Evolutionary conservation across 2,329 filamentous ascomycete genomes (phyloP).

Genomic region (Apiospora hydei): DNA sequence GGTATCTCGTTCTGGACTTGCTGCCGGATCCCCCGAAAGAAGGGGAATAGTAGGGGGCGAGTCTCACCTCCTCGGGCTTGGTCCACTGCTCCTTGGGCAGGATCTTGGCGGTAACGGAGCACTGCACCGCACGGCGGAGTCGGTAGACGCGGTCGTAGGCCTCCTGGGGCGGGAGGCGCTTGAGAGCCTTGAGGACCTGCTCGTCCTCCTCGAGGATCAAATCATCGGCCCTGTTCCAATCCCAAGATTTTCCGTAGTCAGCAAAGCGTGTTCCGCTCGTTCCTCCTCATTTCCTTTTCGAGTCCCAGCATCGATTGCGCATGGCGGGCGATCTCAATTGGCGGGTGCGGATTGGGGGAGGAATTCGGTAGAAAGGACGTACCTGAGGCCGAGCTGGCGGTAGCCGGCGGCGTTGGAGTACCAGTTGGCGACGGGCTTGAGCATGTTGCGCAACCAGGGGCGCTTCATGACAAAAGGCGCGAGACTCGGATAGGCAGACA

Average conservation of each 20-base stretch:
- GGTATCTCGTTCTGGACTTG: neutral
- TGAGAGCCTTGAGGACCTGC: conserved; percentile 83
- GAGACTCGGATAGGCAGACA: conserved; percentile 76
- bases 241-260: neutral
- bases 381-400: conserved; percentile 91
- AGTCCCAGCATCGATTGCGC: neutral
- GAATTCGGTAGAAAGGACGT: conserved; percentile 40
- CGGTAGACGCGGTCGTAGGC: conserved; percentile 98
- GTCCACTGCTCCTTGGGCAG: conserved; percentile 69
- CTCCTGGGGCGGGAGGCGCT: conserved; percentile 88
- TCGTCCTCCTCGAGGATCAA: conserved; percentile 93
- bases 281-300: neutral
- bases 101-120: conserved; percentile 68
- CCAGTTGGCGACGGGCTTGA: conserved; percentile 86
- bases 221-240: conserved; percentile 79
- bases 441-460: conserved; percentile 81
- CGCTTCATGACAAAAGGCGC: conserved; percentile 81
- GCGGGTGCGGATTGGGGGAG: conserved; percentile 11
- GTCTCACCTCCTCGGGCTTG: conserved; percentile 59
- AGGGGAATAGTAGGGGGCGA: neutral
- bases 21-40: neutral
- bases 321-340: conserved; percentile 20
- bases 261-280: neutral
- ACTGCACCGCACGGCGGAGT: conserved; percentile 91
- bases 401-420: conserved; percentile 91